phyloP scores from a whole-genome alignment of 495 filamentous ascomycete species.

The Opeltia flavorubescens region DNA sequence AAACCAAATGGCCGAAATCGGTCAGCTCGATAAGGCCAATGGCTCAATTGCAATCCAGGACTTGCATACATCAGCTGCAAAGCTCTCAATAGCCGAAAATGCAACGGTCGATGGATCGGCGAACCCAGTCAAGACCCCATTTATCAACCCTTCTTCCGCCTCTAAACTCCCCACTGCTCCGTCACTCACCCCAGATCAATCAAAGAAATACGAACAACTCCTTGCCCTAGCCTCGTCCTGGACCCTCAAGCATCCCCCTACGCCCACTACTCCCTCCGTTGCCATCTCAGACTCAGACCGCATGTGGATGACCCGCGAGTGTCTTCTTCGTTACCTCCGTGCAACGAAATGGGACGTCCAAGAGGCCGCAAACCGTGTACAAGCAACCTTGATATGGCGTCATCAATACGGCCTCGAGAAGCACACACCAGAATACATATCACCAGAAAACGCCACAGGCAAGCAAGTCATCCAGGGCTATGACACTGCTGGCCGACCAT shows the following conservation, averaged over 20 bases:
- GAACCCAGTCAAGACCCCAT: slow-evolving; percentile 50
- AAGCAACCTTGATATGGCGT: slow-evolving; percentile 72
- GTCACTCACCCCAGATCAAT: slow-evolving; percentile 58
- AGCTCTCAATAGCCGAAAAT: slow-evolving; percentile 1
- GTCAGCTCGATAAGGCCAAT: not conserved
- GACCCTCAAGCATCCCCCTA: slow-evolving; percentile 52
- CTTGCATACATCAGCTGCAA: not conserved
- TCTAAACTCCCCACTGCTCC: slow-evolving; percentile 38
- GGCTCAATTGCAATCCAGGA: not conserved
- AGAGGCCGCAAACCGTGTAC: slow-evolving; percentile 64
- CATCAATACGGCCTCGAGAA: slow-evolving; percentile 68
- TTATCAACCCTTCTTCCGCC: slow-evolving; percentile 42
- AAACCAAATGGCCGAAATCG: not conserved
- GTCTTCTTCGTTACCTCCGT: slow-evolving; percentile 80
- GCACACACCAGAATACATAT: slow-evolving; percentile 70
- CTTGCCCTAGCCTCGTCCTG: slow-evolving; percentile 52
- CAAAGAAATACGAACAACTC: slow-evolving; percentile 65
- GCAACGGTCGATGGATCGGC: slow-evolving; percentile 9
- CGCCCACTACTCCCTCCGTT: slow-evolving; percentile 39
- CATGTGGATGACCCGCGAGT: slow-evolving; percentile 84
- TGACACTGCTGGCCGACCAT: slow-evolving; percentile 69
- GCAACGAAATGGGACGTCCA: slow-evolving; percentile 79
- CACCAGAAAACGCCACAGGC: slow-evolving; percentile 84
- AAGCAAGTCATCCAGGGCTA: slow-evolving; percentile 85
- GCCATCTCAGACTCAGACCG: slow-evolving; percentile 67